Evolutionary conservation across 176 grass and related monocot genomes (phyloP).

Genomic region (Sorghum bicolor): DNA sequence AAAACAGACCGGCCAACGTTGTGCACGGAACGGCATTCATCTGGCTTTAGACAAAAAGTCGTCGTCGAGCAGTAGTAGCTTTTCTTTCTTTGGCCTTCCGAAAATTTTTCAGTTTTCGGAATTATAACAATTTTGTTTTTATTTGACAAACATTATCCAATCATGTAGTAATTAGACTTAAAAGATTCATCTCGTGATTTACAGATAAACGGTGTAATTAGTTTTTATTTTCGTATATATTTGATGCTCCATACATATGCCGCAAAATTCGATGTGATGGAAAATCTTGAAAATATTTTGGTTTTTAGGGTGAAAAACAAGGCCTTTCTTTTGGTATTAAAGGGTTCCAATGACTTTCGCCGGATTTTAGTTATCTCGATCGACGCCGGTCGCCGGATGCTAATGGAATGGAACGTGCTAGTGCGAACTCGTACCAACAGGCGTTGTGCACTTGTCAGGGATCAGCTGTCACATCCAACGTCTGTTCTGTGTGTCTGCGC

Average conservation of each 20-base stretch:
- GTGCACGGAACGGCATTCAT: background rate
- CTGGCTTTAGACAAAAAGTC: constrained; percentile 27
- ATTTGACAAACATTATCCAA: too few relatives aligned
- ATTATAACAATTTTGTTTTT: too few relatives aligned
- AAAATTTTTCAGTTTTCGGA: too few relatives aligned
- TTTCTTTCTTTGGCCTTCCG: too few relatives aligned
- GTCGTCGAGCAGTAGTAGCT: background rate
- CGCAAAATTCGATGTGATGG: too few relatives aligned
- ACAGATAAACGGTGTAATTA: too few relatives aligned
- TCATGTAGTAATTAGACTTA: too few relatives aligned
- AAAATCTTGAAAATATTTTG: too few relatives aligned
- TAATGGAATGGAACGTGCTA: background rate
- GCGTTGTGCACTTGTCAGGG: background rate
- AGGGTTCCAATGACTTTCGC: constrained; percentile 23
- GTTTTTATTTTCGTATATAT: too few relatives aligned
- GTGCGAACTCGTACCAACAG: background rate
- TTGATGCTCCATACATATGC: too few relatives aligned
- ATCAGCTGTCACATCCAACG: background rate
- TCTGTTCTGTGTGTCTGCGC: background rate
- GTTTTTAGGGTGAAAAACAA: too few relatives aligned
- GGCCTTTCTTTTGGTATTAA: background rate
- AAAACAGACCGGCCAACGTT: constrained; percentile 8
- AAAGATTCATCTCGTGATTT: too few relatives aligned
- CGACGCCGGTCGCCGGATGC: background rate
- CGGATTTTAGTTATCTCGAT: background rate